phyloP scores from a whole-genome alignment of 192 early-diverging fungal species.

The Neocallimastix lanati region DNA sequence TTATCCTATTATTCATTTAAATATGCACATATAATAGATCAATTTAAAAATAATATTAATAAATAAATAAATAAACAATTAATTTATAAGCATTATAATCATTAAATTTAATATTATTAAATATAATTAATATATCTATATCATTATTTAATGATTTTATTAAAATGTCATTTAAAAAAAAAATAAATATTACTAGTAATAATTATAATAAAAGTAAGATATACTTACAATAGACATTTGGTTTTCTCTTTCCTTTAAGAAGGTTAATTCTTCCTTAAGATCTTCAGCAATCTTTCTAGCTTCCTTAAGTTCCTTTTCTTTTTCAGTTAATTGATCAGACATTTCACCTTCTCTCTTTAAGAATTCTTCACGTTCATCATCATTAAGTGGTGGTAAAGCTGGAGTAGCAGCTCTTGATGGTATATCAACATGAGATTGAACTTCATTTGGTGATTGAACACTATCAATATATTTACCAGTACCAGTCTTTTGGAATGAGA shows the following conservation, averaged over 20 bases:
- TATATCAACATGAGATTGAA: conserved; percentile 19
- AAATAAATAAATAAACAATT: no score
- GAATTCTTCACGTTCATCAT: conserved; percentile 91
- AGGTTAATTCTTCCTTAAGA: conserved; percentile 54
- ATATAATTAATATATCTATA: no score
- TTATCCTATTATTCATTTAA: conserved; percentile 27
- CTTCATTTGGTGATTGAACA: conserved; percentile 17
- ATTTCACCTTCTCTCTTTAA: conserved; percentile 89
- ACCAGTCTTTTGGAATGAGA: conserved; percentile 1
- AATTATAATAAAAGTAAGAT: no score
- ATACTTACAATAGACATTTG: conserved; percentile 5
- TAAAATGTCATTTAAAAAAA: no score
- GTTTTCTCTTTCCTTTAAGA: conserved; percentile 45
- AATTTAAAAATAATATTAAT: no score
- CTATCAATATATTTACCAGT: conserved; percentile 4
- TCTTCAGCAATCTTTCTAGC: conserved; percentile 30
- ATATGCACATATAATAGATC: no score
- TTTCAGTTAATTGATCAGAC: conserved; percentile 78
- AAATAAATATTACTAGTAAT: no score
- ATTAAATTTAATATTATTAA: no score
- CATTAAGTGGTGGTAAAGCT: conserved; percentile 38
- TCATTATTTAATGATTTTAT: no score
- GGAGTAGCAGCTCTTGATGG: conserved; percentile 54
- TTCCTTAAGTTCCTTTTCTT: conserved; percentile 60
- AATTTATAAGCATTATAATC: no score